Base-by-base conservation (phyloP, 345 rosid genomes). In the Salix purpurea region DNA sequence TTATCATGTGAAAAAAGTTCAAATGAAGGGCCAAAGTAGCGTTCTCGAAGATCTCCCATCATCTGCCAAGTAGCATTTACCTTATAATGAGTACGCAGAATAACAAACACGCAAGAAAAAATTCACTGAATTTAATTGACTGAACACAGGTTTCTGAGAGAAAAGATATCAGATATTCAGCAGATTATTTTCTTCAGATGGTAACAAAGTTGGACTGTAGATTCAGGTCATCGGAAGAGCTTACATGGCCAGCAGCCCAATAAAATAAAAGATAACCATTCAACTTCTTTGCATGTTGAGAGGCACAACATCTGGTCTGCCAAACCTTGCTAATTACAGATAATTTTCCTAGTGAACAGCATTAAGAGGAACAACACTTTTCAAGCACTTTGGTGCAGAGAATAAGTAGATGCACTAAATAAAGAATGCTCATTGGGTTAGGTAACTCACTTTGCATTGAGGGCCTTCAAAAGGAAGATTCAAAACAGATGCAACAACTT, bases 21-120 rank as follows among this genome's bases (percentile, higher is more conserved):
- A 83, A 87, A 91, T 7, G 86, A 72, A 81, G 96, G 98, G 73
- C 99, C 99, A 72, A 96, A 96, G 71, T 88, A 93, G 79, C 97
- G 96, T 83, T 96, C 96, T 50, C 93, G 89, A 67, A 96, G 92
- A 90, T 88, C 89, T 81, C 89, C 92, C 54, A 93, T 81, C 79
- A 87, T 89, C 94, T 96, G 85, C 9, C 24, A 48, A 79, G 30
- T 19, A 73, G 58, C 39, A 71, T 36, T 64, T 48, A 70, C 65
- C 65, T 12, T 54, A 56, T 24, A 28, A 69, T 67, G 73, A 77
- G 75, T 28, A 30, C 52, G 48, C 36, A 4, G 44, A 64, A 46
- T 32, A 67, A 21, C 9, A 26, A 37, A 65, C 21, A 52, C 1
- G n/a, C 16, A 40, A 72, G 54, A 40, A 26, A 54, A 61, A 50